phyloP scores from a whole-genome alignment of 306 rosid genomes.

The Gynostemma pentaphyllum region DNA sequence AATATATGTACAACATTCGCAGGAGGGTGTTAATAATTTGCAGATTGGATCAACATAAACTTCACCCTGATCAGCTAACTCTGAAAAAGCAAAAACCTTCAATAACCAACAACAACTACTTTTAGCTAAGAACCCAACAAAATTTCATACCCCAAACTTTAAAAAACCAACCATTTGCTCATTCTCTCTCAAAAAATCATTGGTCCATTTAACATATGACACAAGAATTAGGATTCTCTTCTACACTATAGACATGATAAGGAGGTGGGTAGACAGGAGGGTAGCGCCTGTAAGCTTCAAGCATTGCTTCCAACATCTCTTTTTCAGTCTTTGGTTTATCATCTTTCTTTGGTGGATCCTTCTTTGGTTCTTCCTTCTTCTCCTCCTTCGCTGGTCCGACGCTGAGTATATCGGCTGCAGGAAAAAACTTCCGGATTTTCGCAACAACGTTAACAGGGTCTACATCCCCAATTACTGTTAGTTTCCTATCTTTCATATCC shows the following conservation, averaged over 20 bases:
- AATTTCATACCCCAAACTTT: too few species aligned
- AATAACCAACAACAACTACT: too few species aligned
- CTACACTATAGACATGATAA: constrained; percentile 36
- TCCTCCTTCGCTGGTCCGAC: constrained; percentile 68
- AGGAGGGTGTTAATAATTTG: too few species aligned
- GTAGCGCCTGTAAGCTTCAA: constrained; percentile 19
- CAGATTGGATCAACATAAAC: too few species aligned
- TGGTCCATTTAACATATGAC: constrained; percentile 32
- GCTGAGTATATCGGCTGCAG: constrained; percentile 49
- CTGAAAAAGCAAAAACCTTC: too few species aligned
- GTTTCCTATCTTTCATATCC: constrained; percentile 82
- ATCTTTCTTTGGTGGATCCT: neutral
- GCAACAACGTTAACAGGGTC: constrained; percentile 51
- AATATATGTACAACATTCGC: too few species aligned
- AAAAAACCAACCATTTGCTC: neutral
- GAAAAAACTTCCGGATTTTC: constrained; percentile 61
- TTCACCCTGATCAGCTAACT: too few species aligned
- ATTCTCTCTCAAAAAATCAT: neutral
- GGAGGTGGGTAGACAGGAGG: neutral
- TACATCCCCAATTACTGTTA: constrained; percentile 52
- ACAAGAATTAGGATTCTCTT: constrained; percentile 69
- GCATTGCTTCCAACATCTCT: constrained; percentile 42
- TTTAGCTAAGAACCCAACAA: too few species aligned
- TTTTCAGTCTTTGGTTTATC: neutral
- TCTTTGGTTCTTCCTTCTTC: constrained; percentile 25